phyloP scores from a whole-genome alignment of 1,139 yeast species.

The Debaryomyces sp. region DNA sequence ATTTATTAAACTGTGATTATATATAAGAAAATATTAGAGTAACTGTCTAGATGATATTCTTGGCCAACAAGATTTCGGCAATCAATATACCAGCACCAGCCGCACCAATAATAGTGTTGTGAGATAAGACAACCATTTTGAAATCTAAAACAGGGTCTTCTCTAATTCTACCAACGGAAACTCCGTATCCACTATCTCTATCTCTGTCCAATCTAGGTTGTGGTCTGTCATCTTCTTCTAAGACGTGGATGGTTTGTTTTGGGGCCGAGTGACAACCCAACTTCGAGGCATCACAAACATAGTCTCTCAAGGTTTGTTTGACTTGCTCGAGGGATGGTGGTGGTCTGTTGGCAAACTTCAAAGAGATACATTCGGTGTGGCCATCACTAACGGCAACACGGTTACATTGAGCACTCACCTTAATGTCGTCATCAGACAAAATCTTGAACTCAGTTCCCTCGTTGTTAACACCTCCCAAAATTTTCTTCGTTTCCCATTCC shows the following conservation, averaged over 20 bases:
- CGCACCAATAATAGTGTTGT: slow-evolving; percentile 97
- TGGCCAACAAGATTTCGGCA: slow-evolving; percentile 85
- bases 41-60: slow-evolving; percentile 58
- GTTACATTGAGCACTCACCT: slow-evolving; percentile 94
- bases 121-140: slow-evolving; percentile 95
- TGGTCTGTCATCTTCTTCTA: slow-evolving; percentile 92
- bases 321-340: slow-evolving; percentile 85
- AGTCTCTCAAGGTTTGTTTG: slow-evolving; percentile 68
- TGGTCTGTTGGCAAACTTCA: slow-evolving; percentile 79
- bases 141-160: slow-evolving; percentile 90
- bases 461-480: slow-evolving; percentile 64
- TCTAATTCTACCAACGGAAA: slow-evolving; percentile 92
- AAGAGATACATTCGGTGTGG: slow-evolving; percentile 92
- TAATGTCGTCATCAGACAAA: slow-evolving; percentile 69
- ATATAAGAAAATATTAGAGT: not conserved
- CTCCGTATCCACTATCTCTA: slow-evolving; percentile 93
- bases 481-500: slow-evolving; percentile 98
- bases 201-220: slow-evolving; percentile 98
- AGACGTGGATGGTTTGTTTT: slow-evolving; percentile 83
- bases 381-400: slow-evolving; percentile 98
- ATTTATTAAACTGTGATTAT: not conserved
- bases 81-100: slow-evolving; percentile 99
- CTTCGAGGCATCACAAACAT: slow-evolving; percentile 79
- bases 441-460: slow-evolving; percentile 63
- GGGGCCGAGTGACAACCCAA: slow-evolving; percentile 93